These are phyloP conservation scores for Arctium lappa DNA, from an alignment of 129 eudicot genomes.

Conservation along the genomic window DNA sequence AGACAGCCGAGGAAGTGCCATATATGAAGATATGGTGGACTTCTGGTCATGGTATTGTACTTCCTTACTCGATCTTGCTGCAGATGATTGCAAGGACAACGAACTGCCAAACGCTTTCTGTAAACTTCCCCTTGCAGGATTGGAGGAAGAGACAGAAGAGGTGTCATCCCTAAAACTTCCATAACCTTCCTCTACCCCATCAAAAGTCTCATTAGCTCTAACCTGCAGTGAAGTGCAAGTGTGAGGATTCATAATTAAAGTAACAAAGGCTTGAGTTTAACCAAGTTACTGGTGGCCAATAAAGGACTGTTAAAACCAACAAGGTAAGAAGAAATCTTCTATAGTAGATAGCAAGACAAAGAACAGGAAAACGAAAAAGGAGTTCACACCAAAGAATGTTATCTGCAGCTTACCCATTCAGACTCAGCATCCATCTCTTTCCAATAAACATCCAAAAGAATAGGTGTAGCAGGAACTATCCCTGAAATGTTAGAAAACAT, in stretches of 20 bases:
- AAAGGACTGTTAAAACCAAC: background rate
- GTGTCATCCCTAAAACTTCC: constrained; percentile 84
- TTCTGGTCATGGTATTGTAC: constrained; percentile 55
- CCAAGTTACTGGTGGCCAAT: constrained; percentile 2
- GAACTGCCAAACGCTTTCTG: constrained; percentile 80
- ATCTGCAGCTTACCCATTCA: constrained; percentile 73
- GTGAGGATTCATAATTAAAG: background rate
- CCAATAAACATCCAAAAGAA: constrained; percentile 75
- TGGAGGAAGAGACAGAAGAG: constrained; percentile 89
- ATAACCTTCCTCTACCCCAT: constrained; percentile 85
- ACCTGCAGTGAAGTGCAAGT: constrained; percentile 40
- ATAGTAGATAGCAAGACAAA: background rate
- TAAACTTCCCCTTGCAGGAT: constrained; percentile 58
- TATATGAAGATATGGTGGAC: constrained; percentile 57
- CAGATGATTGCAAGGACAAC: constrained; percentile 70
- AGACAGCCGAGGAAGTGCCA: constrained; percentile 64
- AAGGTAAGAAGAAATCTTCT: constrained; percentile 1
- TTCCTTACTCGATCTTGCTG: constrained; percentile 74
- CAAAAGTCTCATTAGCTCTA: constrained; percentile 73
- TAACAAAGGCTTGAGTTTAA: background rate
- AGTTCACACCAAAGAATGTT: constrained; percentile 1
- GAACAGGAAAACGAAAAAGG: background rate
- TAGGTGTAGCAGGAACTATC: constrained; percentile 62
- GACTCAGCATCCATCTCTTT: constrained; percentile 85
- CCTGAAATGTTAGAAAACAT: constrained; percentile 45